Percentiles rank a stretch among this genome's conserved stretches.
phyloP scores from a whole-genome alignment of 208 protist genomes.

The Trypanosoma platydactyli region DNA sequence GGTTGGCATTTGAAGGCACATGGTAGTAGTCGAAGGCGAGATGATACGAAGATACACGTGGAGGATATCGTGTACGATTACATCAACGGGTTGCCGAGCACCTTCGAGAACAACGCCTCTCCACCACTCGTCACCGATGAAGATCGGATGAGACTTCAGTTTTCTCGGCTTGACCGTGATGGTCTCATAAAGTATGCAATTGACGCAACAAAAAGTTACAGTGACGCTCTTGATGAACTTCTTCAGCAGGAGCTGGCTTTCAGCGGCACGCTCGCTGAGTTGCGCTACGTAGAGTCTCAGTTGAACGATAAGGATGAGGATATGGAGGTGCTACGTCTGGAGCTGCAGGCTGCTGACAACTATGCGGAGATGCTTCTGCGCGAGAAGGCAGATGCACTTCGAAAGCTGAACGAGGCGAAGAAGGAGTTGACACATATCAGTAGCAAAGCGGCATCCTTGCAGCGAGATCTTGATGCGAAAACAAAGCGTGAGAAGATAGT shows the following conservation, averaged over 20 bases:
- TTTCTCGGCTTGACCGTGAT: constrained; percentile 8
- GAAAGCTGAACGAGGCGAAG: constrained; percentile 54
- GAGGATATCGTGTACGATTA: constrained; percentile 12
- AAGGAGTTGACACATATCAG: constrained; percentile 48
- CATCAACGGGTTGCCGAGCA: constrained; percentile 11
- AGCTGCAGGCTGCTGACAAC: constrained; percentile 39
- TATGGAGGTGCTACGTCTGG: constrained; percentile 35
- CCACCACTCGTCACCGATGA: neutral
- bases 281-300: constrained; percentile 33
- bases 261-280: constrained; percentile 27
- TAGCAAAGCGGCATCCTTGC: constrained; percentile 19
- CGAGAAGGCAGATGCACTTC: constrained; percentile 47
- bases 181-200: constrained; percentile 5
- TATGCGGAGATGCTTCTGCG: constrained; percentile 37
- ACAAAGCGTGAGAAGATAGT: constrained; percentile 3
- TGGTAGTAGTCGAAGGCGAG: neutral
- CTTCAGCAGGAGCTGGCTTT: constrained; percentile 33
- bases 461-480: constrained; percentile 19
- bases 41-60: neutral
- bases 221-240: constrained; percentile 30
- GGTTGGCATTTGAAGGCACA: neutral
- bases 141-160: neutral
- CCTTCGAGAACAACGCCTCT: constrained; percentile 19
- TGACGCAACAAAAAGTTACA: neutral
- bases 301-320: constrained; percentile 35